Conservation (phyloP, 2,329 filamentous ascomycete species). For the Penicillium fuscoglaucum region DNA sequence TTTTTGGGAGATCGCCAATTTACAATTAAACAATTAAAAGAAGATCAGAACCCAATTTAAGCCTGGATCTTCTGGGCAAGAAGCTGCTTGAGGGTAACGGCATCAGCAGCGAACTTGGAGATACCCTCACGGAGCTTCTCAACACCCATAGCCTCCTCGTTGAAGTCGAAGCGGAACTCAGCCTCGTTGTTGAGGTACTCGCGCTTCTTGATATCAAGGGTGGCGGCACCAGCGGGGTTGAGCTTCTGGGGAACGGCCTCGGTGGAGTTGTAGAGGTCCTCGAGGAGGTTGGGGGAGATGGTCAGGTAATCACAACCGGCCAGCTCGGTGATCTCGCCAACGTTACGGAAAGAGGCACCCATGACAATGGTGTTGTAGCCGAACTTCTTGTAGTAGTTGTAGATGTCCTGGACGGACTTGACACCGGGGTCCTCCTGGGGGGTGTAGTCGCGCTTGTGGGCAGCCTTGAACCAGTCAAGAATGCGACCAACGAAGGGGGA, state of each 20-base stretch:
- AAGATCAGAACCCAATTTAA: slow-evolving; percentile 24
- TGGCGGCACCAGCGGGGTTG: slow-evolving; percentile 63
- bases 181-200: slow-evolving; percentile 87
- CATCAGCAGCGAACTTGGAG: slow-evolving; percentile 98
- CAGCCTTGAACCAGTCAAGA: slow-evolving; percentile 98
- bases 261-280: slow-evolving; percentile 85
- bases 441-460: slow-evolving; percentile 88
- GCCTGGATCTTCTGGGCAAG: slow-evolving; percentile 78
- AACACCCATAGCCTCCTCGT: slow-evolving; percentile 98
- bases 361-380: slow-evolving; percentile 99
- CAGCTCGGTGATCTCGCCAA: slow-evolving; percentile 95
- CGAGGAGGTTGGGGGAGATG: slow-evolving; percentile 94
- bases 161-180: slow-evolving; percentile 96
- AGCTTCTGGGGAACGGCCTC: slow-evolving; percentile 90
- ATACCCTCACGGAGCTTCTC: slow-evolving; percentile 99
- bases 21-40: slow-evolving; percentile 20
- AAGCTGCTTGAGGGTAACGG: slow-evolving; percentile 88
- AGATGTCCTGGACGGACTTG: slow-evolving; percentile 88
- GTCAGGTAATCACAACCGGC: slow-evolving; percentile 98
- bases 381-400: slow-evolving; percentile 99
- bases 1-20: slow-evolving; percentile 29
- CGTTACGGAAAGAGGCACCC: slow-evolving; percentile 97
- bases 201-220: slow-evolving; percentile 81
- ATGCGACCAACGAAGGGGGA: slow-evolving; percentile 99
- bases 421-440: slow-evolving; percentile 94